Conservation (phyloP, 768 basidiomycete species). For the Gymnopilus dilepis region DNA sequence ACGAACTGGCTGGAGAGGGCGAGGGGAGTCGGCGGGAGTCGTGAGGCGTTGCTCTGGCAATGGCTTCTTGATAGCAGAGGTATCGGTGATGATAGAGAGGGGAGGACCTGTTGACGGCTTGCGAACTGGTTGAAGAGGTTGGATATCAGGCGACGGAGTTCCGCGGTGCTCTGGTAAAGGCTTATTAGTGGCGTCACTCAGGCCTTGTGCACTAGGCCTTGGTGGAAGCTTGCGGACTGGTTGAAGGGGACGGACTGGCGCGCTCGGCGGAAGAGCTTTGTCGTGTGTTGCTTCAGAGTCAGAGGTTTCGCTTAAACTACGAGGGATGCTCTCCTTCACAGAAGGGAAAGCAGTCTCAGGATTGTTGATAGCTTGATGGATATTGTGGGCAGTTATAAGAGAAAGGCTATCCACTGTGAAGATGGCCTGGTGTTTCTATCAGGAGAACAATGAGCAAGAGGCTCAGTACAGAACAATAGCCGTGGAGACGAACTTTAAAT, state of each 20-base stretch:
- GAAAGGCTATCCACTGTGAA: conserved; percentile 51
- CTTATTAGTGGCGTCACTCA: conserved; percentile 14
- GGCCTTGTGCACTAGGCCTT: not conserved
- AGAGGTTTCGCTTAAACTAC: conserved; percentile 12
- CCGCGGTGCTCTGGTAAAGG: conserved; percentile 11
- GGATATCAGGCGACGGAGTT: not conserved
- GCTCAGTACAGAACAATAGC: conserved; percentile 27
- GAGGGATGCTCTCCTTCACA: conserved; percentile 9
- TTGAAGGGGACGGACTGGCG: conserved; percentile 9
- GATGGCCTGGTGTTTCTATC: conserved; percentile 49
- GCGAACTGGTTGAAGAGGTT: conserved; percentile 25
- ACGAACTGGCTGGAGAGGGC: conserved; percentile 26
- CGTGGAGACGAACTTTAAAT: conserved; percentile 45
- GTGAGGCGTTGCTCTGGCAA: conserved; percentile 4
- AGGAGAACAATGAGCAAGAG: conserved; percentile 27
- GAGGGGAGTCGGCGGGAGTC: not conserved
- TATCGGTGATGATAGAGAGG: not conserved
- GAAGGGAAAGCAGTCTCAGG: conserved; percentile 21
- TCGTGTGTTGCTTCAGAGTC: conserved; percentile 10
- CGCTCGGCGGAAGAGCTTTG: not conserved
- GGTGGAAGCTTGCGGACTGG: conserved; percentile 11
- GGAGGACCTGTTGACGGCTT: conserved; percentile 19
- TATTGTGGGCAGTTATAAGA: conserved; percentile 45
- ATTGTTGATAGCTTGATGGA: conserved; percentile 38
- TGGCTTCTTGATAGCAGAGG: conserved; percentile 11